Evolutionary conservation across 768 basidiomycete species (phyloP).

Genomic region (Daedalea quercina): DNA sequence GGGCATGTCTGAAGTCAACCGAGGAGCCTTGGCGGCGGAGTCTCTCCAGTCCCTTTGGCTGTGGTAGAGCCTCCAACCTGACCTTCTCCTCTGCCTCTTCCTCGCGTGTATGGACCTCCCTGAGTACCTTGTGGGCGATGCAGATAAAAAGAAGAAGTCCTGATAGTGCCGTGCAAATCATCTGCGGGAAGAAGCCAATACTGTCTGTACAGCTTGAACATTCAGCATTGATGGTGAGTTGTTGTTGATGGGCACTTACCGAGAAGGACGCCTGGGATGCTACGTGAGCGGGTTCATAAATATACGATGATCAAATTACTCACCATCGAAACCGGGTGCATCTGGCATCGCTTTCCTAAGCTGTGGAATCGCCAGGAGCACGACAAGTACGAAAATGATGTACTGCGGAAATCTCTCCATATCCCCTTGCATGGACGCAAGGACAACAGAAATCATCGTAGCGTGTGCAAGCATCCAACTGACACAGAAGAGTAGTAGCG

Average conservation of each 20-base stretch:
- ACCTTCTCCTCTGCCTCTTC: neutral
- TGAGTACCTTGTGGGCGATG: conserved; percentile 34
- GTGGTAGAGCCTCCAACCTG: conserved; percentile 6
- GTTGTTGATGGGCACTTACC: conserved; percentile 27
- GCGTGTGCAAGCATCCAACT: conserved; percentile 53
- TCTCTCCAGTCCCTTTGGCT: conserved; percentile 14
- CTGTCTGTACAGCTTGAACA: conserved; percentile 32
- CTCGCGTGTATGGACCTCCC: neutral
- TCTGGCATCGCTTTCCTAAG: conserved; percentile 51
- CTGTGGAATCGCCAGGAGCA: conserved; percentile 42
- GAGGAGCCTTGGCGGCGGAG: conserved; percentile 18
- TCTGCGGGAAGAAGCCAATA: conserved; percentile 56
- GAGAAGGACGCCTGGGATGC: conserved; percentile 36
- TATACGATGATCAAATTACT: conserved; percentile 3
- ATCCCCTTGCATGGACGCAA: conserved; percentile 32
- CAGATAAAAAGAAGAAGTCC: conserved; percentile 36
- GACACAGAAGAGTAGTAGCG: conserved; percentile 38
- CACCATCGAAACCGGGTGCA: conserved; percentile 43
- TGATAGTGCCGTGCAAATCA: conserved; percentile 39
- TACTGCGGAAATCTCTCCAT: conserved; percentile 29
- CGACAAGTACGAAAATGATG: conserved; percentile 32
- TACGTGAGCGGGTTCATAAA: conserved; percentile 2
- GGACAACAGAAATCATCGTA: conserved; percentile 37
- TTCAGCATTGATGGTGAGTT: neutral
- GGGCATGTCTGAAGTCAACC: conserved; percentile 15